Base-by-base conservation (phyloP, 768 basidiomycete species). In the Psilocybe cyanescens region DNA sequence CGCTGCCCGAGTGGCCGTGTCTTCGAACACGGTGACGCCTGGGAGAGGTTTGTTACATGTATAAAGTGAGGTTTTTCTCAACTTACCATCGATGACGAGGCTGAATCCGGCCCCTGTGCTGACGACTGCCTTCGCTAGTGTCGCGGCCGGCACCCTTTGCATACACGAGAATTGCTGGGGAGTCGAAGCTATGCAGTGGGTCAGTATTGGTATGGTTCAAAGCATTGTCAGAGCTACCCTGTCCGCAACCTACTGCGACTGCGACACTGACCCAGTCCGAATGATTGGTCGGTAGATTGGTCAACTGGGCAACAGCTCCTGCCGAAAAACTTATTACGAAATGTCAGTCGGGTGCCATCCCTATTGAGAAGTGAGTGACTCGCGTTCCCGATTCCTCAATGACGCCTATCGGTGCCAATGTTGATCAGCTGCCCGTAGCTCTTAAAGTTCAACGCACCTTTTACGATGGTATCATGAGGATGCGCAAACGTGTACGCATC, bases 381-480 rank as follows among this genome's bases (percentile, higher is more conserved):
- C 47, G 74, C 78, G 65, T 77, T 68, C 76, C 78, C 14, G 78
- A 79, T 59, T 76, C 68, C 52, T 74, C 68, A 39, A 79, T 78
- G 8, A 78, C 64, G 44, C 76, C 75, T 76, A 56, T 5, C 28
- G 9, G 12, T n/a, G 28, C 8, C 28, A 28, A 41, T 56, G 45
- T 37, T 11, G 55, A 16, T 39, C 16, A 33, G 60, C 49, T 3
- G 54, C 58, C 52, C 49, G 4, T 58, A 31, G 17, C 39, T 35
- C 8, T 5, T 4, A 33, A 30, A 1, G 5, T 6, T 8, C 4
- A 16, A 14, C 57, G 8, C 17, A 72, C 70, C 71, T 68, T 73
- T 68, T 5, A 70, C 69, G 24, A 72, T 74, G 1, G 74, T 76
- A 66, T 76, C 75, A 11, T 74, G 56, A 1, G 74, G 74, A 61